A percentile compares a stretch with the other conserved stretches of the same genome.
Conservation (phyloP, 371 early-diverging fungal species). For the Syncephalis fuscata region DNA sequence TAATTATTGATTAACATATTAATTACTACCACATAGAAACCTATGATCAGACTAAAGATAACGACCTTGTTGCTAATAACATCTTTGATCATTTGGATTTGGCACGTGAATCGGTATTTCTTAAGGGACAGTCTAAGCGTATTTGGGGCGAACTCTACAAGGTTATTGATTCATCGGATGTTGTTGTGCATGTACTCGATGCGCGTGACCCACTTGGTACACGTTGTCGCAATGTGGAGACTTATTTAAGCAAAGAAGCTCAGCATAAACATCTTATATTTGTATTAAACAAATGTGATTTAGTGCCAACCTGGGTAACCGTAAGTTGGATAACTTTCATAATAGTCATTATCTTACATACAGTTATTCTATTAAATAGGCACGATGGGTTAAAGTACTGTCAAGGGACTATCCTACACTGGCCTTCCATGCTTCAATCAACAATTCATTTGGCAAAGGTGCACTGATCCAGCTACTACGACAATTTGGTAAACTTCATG, state of each 20-base stretch:
- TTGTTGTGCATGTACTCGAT: conserved; percentile 96
- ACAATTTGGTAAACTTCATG: conserved; percentile 89
- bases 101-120: conserved; percentile 70
- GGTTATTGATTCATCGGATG: conserved; percentile 98
- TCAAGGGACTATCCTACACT: conserved; percentile 90
- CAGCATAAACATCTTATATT: conserved; percentile 96
- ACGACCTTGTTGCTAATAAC: conserved; percentile 51
- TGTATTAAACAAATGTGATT: conserved; percentile 99
- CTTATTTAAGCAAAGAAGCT: conserved; percentile 85
- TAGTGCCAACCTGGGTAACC: conserved; percentile 99
- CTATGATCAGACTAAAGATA: conserved; percentile 62
- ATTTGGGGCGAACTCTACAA: conserved; percentile 99
- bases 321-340: conserved; percentile 13
- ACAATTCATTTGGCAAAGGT: conserved; percentile 97
- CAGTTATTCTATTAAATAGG: no score
- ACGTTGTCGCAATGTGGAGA: conserved; percentile 83
- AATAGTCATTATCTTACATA: conserved; percentile 5
- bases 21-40: conserved; percentile 20
- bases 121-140: conserved; percentile 93
- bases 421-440: conserved; percentile 96
- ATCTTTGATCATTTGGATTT: conserved; percentile 50
- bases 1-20: neutral
- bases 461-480: conserved; percentile 94
- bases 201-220: conserved; percentile 98
- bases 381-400: conserved; percentile 83